These are phyloP conservation scores for Coemansia sp. DNA, from an alignment of 192 early-diverging fungal genomes.

Conservation along the genomic window DNA sequence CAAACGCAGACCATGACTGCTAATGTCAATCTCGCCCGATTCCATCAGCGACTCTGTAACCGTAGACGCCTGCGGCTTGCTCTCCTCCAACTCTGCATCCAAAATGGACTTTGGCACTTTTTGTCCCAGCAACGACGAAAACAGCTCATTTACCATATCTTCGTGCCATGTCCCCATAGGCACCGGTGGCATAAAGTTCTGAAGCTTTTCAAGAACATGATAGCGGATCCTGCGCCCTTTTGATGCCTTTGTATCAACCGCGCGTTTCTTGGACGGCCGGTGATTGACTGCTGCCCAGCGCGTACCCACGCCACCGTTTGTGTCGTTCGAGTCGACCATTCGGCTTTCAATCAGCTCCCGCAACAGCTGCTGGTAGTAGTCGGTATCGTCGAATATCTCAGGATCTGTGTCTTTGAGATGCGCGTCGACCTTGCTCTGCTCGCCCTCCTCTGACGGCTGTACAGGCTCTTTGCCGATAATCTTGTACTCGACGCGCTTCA, in stretches of 20 bases:
- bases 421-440: slow-evolving; percentile 54
- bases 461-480: slow-evolving; percentile 32
- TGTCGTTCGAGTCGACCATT: slow-evolving; percentile 88
- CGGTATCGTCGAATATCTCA: slow-evolving; percentile 94
- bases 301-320: slow-evolving; percentile 69
- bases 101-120: slow-evolving; percentile 50
- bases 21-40: slow-evolving; percentile 18
- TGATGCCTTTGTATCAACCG: slow-evolving; percentile 82
- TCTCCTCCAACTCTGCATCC: slow-evolving; percentile 26
- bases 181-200: slow-evolving; percentile 95
- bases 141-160: slow-evolving; percentile 89
- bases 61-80: not conserved
- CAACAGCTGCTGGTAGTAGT: slow-evolving; percentile 92
- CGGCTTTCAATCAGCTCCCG: slow-evolving; percentile 94
- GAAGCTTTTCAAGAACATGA: slow-evolving; percentile 93
- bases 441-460: not conserved
- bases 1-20: slow-evolving; percentile 33
- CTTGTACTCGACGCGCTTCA: slow-evolving; percentile 73
- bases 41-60: not conserved
- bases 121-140: slow-evolving; percentile 78
- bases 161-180: slow-evolving; percentile 92
- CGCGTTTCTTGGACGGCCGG: slow-evolving; percentile 65
- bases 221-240: slow-evolving; percentile 93
- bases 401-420: slow-evolving; percentile 57
- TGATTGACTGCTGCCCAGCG: slow-evolving; percentile 82